Percentiles rank a stretch among this genome's conserved stretches.
Conservation (phyloP, 805 yeast species). For the Saturnispora hagleri region DNA sequence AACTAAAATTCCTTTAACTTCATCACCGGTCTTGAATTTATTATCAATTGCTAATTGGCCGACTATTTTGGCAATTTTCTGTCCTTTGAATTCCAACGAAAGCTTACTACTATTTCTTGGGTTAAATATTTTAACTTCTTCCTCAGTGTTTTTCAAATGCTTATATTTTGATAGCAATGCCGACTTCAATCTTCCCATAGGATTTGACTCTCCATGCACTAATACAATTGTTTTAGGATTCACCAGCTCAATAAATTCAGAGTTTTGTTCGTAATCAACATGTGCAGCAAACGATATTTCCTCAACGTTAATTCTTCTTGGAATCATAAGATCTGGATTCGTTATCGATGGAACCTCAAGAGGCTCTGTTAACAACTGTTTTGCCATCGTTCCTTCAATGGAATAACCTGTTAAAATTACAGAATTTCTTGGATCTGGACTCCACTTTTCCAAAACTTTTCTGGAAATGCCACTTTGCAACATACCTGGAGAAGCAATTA, state of each 20-base stretch:
- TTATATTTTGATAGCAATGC: constrained; percentile 85
- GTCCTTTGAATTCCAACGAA: constrained; percentile 67
- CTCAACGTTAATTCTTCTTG: constrained; percentile 79
- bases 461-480: constrained; percentile 92
- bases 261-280: constrained; percentile 90
- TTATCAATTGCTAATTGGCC: constrained; percentile 43
- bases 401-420: constrained; percentile 92
- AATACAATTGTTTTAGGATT: constrained; percentile 78
- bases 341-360: constrained; percentile 73
- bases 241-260: constrained; percentile 82
- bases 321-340: constrained; percentile 78
- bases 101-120: constrained; percentile 87
- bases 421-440: constrained; percentile 88
- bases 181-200: constrained; percentile 96
- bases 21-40: constrained; percentile 31
- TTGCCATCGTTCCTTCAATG: constrained; percentile 97
- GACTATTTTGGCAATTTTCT: constrained; percentile 69
- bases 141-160: constrained; percentile 70
- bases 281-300: constrained; percentile 99
- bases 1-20: constrained; percentile 75
- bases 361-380: constrained; percentile 79
- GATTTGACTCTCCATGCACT: constrained; percentile 95
- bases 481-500: constrained; percentile 98
- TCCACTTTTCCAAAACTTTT: constrained; percentile 89
- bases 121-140: constrained; percentile 83